Conservation (phyloP, 2,329 filamentous ascomycete genomes). For the Xylaria sp. region DNA sequence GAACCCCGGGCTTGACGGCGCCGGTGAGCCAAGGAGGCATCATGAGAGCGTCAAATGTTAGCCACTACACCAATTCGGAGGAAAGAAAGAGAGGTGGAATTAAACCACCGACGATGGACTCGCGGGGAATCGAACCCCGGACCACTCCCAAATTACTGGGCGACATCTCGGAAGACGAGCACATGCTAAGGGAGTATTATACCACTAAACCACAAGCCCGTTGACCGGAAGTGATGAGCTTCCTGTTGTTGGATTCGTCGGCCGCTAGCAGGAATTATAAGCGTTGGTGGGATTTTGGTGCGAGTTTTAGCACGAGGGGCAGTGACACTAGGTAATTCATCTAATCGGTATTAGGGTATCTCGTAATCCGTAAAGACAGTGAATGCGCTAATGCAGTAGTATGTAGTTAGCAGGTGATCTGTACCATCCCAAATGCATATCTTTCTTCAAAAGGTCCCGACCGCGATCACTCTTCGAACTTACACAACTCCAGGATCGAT, state of each 20-base stretch:
- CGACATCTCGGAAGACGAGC: neutral
- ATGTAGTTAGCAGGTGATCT: too few relatives aligned
- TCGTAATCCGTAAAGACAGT: neutral
- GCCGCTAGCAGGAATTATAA: neutral
- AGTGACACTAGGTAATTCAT: too few relatives aligned
- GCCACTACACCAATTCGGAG: slow-evolving; percentile 35
- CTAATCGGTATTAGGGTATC: too few relatives aligned
- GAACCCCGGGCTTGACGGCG: slow-evolving; percentile 26
- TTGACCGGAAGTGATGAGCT: slow-evolving; percentile 4
- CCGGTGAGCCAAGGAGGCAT: neutral
- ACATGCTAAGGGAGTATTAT: slow-evolving; percentile 2
- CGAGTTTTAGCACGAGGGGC: too few relatives aligned
- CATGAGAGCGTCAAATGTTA: slow-evolving; percentile 35
- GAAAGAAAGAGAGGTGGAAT: slow-evolving; percentile 14
- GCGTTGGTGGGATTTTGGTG: too few relatives aligned
- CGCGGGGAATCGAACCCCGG: slow-evolving; percentile 26
- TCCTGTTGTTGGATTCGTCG: slow-evolving; percentile 2
- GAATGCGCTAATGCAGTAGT: neutral
- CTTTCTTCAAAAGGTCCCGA: too few relatives aligned
- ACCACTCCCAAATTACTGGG: slow-evolving; percentile 20
- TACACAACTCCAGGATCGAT: too few relatives aligned
- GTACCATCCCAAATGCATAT: too few relatives aligned
- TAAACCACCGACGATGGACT: slow-evolving; percentile 18
- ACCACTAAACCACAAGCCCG: slow-evolving; percentile 20
- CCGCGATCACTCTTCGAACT: too few relatives aligned